Percentiles rank a stretch among this genome's conserved stretches.
phyloP scores from a whole-genome alignment of 768 basidiomycete species.

The Boletus vinaceobasis region DNA sequence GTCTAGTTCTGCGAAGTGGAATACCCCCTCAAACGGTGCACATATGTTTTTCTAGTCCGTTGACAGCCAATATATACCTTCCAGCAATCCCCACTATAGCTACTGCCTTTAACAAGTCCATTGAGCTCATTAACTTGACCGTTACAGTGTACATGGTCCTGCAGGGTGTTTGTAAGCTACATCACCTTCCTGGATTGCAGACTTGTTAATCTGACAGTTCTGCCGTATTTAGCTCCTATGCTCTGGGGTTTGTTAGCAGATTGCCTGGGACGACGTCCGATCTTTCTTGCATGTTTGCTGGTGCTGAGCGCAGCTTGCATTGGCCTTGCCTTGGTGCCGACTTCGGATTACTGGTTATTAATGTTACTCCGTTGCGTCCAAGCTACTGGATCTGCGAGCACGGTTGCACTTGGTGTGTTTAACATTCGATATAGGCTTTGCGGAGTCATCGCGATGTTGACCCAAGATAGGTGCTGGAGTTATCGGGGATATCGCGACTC shows the following conservation, averaged over 20 bases:
- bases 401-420: slow-evolving; percentile 61
- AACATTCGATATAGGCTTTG: background rate
- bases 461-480: slow-evolving; percentile 59
- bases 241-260: slow-evolving; percentile 63
- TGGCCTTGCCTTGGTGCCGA: slow-evolving; percentile 52
- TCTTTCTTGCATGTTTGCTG: slow-evolving; percentile 59
- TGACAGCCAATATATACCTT: slow-evolving; percentile 76
- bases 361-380: slow-evolving; percentile 79
- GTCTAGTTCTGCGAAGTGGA: background rate
- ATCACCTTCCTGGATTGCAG: background rate
- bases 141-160: slow-evolving; percentile 61
- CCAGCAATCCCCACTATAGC: slow-evolving; percentile 74
- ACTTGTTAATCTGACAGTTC: background rate
- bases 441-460: background rate
- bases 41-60: slow-evolving; percentile 43
- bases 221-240: slow-evolving; percentile 47
- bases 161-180: slow-evolving; percentile 41
- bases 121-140: slow-evolving; percentile 74
- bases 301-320: slow-evolving; percentile 66
- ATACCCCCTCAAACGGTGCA: background rate
- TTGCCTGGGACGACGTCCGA: slow-evolving; percentile 57
- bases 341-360: slow-evolving; percentile 70
- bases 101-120: slow-evolving; percentile 54
- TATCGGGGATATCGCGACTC: slow-evolving; percentile 72
- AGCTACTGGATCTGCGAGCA: slow-evolving; percentile 76